Conservation (phyloP, 768 basidiomycete genomes). For the Dioszegia crocea region DNA sequence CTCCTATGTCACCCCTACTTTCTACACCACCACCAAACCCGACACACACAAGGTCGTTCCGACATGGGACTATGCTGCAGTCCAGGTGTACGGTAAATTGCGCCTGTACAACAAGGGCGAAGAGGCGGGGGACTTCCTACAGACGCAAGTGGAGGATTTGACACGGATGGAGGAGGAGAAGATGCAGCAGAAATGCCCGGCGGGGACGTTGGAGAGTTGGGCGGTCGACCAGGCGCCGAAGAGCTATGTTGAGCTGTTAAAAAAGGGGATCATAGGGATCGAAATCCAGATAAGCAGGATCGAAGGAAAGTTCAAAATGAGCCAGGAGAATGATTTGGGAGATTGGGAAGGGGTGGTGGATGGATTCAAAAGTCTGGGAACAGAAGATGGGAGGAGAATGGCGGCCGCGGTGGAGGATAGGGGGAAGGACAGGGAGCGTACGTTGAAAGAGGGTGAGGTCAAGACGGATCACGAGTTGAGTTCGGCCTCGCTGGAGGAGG, state of each 20-base stretch:
- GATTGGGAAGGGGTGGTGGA: constrained; percentile 47
- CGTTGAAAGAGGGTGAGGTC: not conserved
- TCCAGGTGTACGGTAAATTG: constrained; percentile 46
- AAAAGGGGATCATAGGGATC: constrained; percentile 45
- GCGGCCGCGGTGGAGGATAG: constrained; percentile 21
- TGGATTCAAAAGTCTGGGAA: constrained; percentile 34
- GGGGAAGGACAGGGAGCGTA: constrained; percentile 7
- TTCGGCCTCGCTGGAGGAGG: not conserved
- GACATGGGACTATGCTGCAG: constrained; percentile 49
- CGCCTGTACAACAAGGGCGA: constrained; percentile 22
- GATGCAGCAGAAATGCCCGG: constrained; percentile 13
- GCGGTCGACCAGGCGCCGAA: constrained; percentile 42
- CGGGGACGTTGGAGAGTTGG: constrained; percentile 41
- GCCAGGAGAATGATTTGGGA: constrained; percentile 37
- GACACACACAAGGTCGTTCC: constrained; percentile 47
- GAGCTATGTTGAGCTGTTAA: constrained; percentile 40
- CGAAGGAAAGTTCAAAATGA: constrained; percentile 47
- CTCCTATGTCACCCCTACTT: constrained; percentile 46
- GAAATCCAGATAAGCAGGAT: constrained; percentile 44
- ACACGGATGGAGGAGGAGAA: constrained; percentile 12
- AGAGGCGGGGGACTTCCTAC: constrained; percentile 22
- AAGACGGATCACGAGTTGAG: constrained; percentile 3
- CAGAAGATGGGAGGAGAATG: constrained; percentile 31
- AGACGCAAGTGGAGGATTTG: constrained; percentile 41
- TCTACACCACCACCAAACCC: constrained; percentile 47